These are phyloP conservation scores for Rhipidocladum racemiflorum DNA, from an alignment of 176 grass and related monocot genomes.

Conservation along the genomic window DNA sequence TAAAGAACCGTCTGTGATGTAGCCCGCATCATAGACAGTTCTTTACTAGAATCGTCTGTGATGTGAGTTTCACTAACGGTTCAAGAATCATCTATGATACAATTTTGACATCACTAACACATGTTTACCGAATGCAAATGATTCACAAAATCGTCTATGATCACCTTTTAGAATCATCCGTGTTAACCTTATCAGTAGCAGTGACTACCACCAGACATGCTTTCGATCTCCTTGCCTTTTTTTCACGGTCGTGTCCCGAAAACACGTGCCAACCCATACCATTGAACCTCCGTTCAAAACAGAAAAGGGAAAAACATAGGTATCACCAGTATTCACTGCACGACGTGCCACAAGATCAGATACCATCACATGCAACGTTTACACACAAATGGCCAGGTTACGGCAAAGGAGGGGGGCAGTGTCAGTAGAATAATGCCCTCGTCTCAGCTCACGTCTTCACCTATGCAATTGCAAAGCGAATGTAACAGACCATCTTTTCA, in stretches of 20 bases:
- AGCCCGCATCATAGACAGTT: no score
- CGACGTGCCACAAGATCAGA: constrained; percentile 27
- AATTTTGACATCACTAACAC: no score
- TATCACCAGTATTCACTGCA: not conserved
- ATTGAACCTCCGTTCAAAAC: not conserved
- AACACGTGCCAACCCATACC: constrained; percentile 3
- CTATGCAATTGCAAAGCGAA: not conserved
- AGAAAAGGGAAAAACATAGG: not conserved
- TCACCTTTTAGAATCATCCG: no score
- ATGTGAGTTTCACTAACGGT: no score
- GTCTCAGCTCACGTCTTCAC: not conserved
- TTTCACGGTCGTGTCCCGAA: not conserved
- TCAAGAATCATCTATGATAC: no score
- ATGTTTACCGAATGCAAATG: no score
- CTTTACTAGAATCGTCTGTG: no score
- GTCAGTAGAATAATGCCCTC: constrained; percentile 2
- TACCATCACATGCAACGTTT: constrained; percentile 27
- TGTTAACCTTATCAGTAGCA: no score
- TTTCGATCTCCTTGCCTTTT: not conserved
- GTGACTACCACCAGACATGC: not conserved
- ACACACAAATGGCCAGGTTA: not conserved
- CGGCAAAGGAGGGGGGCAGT: not conserved
- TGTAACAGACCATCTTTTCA: no score
- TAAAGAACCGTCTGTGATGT: no score
- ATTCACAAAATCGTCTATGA: no score